Base-by-base conservation (phyloP, 257 asterid species). In the Pogostemon cablin region DNA sequence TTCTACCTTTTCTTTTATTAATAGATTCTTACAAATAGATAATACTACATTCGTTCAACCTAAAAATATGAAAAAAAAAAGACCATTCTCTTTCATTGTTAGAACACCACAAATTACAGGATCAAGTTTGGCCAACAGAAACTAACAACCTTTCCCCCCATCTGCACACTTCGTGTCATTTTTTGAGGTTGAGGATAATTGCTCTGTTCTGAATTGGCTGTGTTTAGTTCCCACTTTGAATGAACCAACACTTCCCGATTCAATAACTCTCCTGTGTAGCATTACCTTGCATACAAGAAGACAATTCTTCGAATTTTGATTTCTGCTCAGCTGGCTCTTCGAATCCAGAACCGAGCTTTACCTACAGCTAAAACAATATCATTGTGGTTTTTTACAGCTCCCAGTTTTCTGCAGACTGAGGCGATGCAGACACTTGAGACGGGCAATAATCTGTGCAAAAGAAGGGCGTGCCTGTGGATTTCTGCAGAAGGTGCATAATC, bases 201-300 rank as follows among this genome's bases (percentile, higher is more conserved):
- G 20, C 72, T 71, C 73, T 75, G 40, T 59, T 44, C 69, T 5
- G 72, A 74, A 72, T 77, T 72, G 84, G 90, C 86, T 66, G 95
- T 65, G 84, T 78, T 82, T 82, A 66, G 91, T 83, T 81, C 97
- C 96, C 97, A 85, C 88, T 87, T 91, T 85, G 97, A 93, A 86
- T 87, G 96, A 85, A 91, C 96, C 92, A 81, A 83, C 99, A 81
- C 91, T 81, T 77, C 80, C 87, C 86, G 65, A 75, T 79, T 84
- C 90, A 82, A 68, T 69, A 47, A 69, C 77, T 62, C 60, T 55
- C 58, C 70, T 56, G 62, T 66, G 39, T 34, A 72, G 72, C 76
- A 55, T 39, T 57, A 49, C 50, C 78, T 72, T 62, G 71, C 46
- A 34, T 43, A 65, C 77, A 5, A 9, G 65, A 49, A 9, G 35